Percentiles rank a stretch among this genome's conserved stretches.
These are phyloP conservation scores for Saccharomyces hybrid DNA, from an alignment of 1,139 yeast species.

Conservation along the genomic window DNA sequence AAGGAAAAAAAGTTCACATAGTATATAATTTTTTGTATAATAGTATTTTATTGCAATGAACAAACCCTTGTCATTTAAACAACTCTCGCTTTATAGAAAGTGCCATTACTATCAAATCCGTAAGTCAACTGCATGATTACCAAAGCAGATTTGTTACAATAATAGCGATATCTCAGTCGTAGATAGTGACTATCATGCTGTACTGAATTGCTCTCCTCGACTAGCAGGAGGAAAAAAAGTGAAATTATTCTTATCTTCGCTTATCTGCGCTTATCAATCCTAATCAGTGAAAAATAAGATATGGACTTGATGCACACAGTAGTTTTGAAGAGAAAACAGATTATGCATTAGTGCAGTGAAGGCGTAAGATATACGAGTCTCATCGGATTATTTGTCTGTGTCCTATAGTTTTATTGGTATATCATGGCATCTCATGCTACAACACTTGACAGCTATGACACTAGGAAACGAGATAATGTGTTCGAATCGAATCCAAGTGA, in stretches of 20 bases:
- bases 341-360: background rate
- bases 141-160: background rate
- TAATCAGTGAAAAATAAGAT: background rate
- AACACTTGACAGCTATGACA: background rate
- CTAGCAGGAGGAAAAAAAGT: background rate
- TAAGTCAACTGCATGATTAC: background rate
- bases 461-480: background rate
- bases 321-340: background rate
- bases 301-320: background rate
- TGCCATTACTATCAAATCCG: background rate
- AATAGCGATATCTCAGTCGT: background rate
- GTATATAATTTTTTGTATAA: background rate
- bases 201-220: constrained; percentile 7
- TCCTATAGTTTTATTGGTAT: background rate
- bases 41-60: background rate
- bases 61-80: background rate
- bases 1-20: background rate
- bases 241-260: background rate
- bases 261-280: constrained; percentile 1
- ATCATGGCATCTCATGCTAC: background rate
- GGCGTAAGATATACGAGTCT: background rate
- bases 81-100: too few species aligned
- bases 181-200: background rate
- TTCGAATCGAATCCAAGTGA: background rate
- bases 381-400: background rate